Evolutionary conservation across 2,329 filamentous ascomycete species (phyloP), one percentile per base, ranked within the genome.

Genomic region (Sporothrix inflata): DNA sequence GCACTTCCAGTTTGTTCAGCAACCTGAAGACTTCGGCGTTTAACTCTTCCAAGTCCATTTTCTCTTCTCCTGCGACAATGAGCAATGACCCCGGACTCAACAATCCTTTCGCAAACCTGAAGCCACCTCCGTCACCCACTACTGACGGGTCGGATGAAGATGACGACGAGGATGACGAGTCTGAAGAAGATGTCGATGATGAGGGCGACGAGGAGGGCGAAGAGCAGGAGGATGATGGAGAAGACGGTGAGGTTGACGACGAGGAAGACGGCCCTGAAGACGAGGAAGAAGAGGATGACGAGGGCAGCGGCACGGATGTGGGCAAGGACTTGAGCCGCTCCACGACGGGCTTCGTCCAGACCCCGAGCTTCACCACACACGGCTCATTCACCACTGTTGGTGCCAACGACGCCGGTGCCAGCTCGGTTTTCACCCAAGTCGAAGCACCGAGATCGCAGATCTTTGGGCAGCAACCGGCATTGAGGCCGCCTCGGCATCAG

Each of bases 261-360:
- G 83, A 82, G 14, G 83, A 83, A 0, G 80, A 81, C 1, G 82
- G 83, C 6, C 82, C 83, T 24, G 85, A 85, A 14, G 85, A 84
- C 2, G 85, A 86, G 40, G 87, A 88, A 8, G 80, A 73, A 9
- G 80, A 73, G 0, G 84, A 80, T 63, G 86, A 88, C 76, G 89
- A 88, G 76, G 89, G 89, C 16, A 91, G 89, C 74, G 89, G 88
- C 30, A 84, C 91, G 66, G 89, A 91, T 78, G 86, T 91, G 61
- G 85, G 85, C n/a, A 88, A 90, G 76, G 89, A 91, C 67, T 4
- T 90, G 14, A 90, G 87, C 75, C 87, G 87, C 24, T 83, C 81
- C 7, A 83, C 84, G 16, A 81, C 74, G 3, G 77, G 73, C 7
- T 76, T 81, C 19, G 82, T 82, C 47, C 82, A 83, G 49, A 85